Conservation (phyloP, 345 rosid species). For the Cochlearia excelsa region DNA sequence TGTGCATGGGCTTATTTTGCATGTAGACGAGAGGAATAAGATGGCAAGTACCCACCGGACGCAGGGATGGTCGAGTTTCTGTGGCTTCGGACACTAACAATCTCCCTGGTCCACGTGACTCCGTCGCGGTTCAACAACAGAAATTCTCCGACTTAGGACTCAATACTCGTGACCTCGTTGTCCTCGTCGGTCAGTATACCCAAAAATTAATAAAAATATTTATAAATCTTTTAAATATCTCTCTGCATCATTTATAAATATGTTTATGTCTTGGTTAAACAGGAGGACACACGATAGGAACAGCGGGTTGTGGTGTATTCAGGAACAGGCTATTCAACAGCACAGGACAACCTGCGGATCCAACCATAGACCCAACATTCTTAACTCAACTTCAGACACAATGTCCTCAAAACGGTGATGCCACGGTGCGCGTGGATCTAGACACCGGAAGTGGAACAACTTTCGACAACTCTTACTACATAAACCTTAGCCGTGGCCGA, state of each 20-base stretch:
- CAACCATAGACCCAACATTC: constrained; percentile 40
- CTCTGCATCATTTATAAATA: too few relatives aligned
- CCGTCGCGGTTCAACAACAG: constrained; percentile 41
- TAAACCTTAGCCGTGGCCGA: constrained; percentile 42
- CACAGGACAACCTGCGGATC: constrained; percentile 39
- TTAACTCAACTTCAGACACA: constrained; percentile 40
- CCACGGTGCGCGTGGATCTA: constrained; percentile 40
- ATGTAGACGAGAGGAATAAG: constrained; percentile 45
- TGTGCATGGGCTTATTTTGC: constrained; percentile 26
- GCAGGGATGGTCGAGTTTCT: constrained; percentile 49
- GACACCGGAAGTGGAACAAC: constrained; percentile 47
- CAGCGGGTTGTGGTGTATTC: constrained; percentile 45
- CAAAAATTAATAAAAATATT: too few relatives aligned
- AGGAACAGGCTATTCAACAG: constrained; percentile 42
- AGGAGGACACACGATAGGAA: constrained; percentile 64
- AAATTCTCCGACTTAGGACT: constrained; percentile 44
- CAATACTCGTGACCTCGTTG: constrained; percentile 47
- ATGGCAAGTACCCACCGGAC: constrained; percentile 58
- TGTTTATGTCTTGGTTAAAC: background rate
- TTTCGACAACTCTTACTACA: constrained; percentile 48
- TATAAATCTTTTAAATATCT: too few relatives aligned
- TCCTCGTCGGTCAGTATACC: constrained; percentile 41
- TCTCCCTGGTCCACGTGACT: constrained; percentile 42
- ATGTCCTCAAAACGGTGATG: constrained; percentile 46
- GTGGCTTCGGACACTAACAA: constrained; percentile 35